phyloP scores from a whole-genome alignment of 441 rosid species.

The Populus hybrid region DNA sequence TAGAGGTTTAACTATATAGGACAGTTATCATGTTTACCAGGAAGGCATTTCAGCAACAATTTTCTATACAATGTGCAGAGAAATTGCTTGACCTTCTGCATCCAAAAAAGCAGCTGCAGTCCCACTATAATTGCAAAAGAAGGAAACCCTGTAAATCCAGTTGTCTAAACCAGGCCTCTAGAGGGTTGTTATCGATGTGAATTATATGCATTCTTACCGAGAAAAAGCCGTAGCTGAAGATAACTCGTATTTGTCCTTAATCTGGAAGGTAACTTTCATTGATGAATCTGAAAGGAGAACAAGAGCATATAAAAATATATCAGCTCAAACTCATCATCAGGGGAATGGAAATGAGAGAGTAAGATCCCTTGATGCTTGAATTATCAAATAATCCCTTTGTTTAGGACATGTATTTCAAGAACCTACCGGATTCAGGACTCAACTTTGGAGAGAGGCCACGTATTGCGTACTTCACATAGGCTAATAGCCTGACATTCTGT shows the following conservation, averaged over 20 bases:
- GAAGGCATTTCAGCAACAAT: not conserved
- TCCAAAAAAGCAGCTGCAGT: slow-evolving; percentile 45
- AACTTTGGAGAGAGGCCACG: slow-evolving; percentile 53
- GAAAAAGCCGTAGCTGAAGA: slow-evolving; percentile 47
- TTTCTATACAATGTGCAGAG: slow-evolving; percentile 21
- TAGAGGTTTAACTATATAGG: too few relatives aligned
- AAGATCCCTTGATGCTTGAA: not conserved
- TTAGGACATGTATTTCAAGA: not conserved
- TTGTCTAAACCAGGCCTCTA: not conserved
- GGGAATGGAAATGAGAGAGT: not conserved
- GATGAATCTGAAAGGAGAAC: slow-evolving; percentile 35
- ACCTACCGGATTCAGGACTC: slow-evolving; percentile 41
- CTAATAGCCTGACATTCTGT: slow-evolving; percentile 52
- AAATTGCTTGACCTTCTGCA: slow-evolving; percentile 44
- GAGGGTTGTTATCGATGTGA: not conserved
- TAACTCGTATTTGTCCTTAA: slow-evolving; percentile 36
- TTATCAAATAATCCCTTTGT: not conserved
- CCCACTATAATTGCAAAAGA: slow-evolving; percentile 31
- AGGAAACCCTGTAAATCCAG: not conserved
- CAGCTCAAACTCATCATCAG: not conserved
- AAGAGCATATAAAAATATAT: not conserved
- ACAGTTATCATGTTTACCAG: not conserved
- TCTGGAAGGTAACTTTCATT: slow-evolving; percentile 28
- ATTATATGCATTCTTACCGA: slow-evolving; percentile 50
- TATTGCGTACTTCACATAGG: slow-evolving; percentile 63